Evolutionary conservation across 495 filamentous ascomycete species (phyloP), one percentile per base, ranked within the genome.

Genomic region (Barbatosphaeria neglecta): DNA sequence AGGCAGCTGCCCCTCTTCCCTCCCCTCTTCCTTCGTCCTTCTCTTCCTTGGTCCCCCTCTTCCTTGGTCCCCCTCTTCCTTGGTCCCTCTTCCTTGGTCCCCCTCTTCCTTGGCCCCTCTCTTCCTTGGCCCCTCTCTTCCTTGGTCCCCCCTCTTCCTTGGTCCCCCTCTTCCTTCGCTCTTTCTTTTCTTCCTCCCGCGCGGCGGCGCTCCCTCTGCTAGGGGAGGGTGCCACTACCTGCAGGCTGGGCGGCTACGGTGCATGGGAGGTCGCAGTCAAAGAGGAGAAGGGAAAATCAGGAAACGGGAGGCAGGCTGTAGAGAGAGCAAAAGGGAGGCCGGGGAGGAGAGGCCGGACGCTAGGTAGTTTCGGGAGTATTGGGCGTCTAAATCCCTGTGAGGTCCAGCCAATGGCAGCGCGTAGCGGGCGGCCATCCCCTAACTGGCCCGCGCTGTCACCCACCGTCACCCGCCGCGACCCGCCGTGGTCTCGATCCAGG

Each of bases 161-260:
- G n/a, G n/a, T n/a, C n/a, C n/a, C n/a, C n/a, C n/a, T n/a, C n/a
- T n/a, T n/a, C n/a, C n/a, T n/a, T n/a, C n/a, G n/a, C n/a, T n/a
- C n/a, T n/a, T n/a, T n/a, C n/a, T n/a, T n/a, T n/a, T n/a, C n/a
- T n/a, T n/a, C 41, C 43, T 45, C 45, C 45, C 48, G 41, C 44
- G 41, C 50, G 38, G 25, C 47, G 43, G n/a, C 23, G 37, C 28
- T 37, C 46, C 39, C 47, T 56, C 41, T 17, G 31, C 38, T 44
- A 38, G 20, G 43, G 11, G 18, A 27, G n/a, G n/a, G n/a, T 43
- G 40, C 50, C 48, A 49, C 48, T 56, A 53, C 50, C 64, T 69
- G 66, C 64, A 65, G 40, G 54, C 49, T 62, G 63, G 66, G 67
- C 67, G 68, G 68, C 55, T 72, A 72, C 62, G 53, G 50, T 50